A percentile compares a stretch with the other conserved stretches of the same genome.
phyloP scores from a whole-genome alignment of 2,329 filamentous ascomycete species.

The Trichoderma sp. region DNA sequence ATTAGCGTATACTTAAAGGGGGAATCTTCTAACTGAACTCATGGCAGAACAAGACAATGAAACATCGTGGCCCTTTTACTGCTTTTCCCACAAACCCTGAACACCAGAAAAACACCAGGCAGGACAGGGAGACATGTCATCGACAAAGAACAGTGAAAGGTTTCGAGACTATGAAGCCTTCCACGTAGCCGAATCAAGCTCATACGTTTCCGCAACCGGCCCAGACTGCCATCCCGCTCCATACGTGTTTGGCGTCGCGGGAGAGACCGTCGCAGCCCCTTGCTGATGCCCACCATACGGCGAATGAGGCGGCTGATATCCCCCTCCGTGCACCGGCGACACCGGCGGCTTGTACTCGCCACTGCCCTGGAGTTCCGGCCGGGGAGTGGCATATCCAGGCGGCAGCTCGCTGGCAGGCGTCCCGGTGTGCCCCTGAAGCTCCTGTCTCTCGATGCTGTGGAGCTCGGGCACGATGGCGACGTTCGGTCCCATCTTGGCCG shows the following conservation, averaged over 20 bases:
- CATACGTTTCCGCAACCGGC: conserved; percentile 40
- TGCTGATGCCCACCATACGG: conserved; percentile 28
- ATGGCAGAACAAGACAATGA: neutral
- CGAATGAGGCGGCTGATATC: conserved; percentile 29
- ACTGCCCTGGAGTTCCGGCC: conserved; percentile 37
- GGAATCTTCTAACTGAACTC: neutral
- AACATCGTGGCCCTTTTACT: neutral
- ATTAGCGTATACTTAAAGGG: neutral
- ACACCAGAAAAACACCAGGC: neutral
- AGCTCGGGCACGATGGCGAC: conserved; percentile 30
- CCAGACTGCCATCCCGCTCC: conserved; percentile 42
- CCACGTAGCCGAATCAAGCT: conserved; percentile 35
- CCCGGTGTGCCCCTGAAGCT: conserved; percentile 33
- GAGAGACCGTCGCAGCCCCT: conserved; percentile 14
- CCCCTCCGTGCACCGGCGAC: conserved; percentile 30
- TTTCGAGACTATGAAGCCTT: neutral
- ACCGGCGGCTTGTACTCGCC: conserved; percentile 30
- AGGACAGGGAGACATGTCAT: neutral
- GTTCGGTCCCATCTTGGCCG: conserved; percentile 15
- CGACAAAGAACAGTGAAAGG: neutral
- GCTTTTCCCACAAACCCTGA: neutral
- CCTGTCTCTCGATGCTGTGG: conserved; percentile 34
- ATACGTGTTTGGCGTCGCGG: conserved; percentile 25
- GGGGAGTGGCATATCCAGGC: conserved; percentile 32
- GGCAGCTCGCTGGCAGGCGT: conserved; percentile 34